phyloP scores from a whole-genome alignment of 2,329 filamentous ascomycete species.

The Xylariaceae sp. region DNA sequence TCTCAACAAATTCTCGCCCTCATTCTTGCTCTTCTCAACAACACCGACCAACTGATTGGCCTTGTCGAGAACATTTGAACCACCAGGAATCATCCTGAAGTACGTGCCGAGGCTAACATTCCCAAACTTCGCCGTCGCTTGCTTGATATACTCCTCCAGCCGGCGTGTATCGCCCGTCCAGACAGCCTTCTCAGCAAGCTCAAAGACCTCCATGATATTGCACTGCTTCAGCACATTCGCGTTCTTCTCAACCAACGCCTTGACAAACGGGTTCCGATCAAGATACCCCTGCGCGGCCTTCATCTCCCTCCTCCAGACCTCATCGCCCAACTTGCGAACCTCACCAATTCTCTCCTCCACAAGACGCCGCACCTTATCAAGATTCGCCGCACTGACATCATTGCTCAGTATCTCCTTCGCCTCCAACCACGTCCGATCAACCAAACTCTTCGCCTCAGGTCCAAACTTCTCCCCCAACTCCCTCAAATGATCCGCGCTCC shows the following conservation, averaged over 20 bases:
- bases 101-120: slow-evolving; percentile 53
- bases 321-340: slow-evolving; percentile 61
- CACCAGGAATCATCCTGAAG: slow-evolving; percentile 60
- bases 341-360: slow-evolving; percentile 66
- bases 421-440: slow-evolving; percentile 65
- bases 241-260: slow-evolving; percentile 68
- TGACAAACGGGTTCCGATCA: slow-evolving; percentile 71
- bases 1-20: slow-evolving; percentile 64
- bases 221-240: slow-evolving; percentile 61
- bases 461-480: slow-evolving; percentile 64
- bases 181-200: slow-evolving; percentile 55
- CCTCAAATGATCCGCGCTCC: slow-evolving; percentile 63
- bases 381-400: slow-evolving; percentile 50
- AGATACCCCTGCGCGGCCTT: slow-evolving; percentile 67
- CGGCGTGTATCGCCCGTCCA: slow-evolving; percentile 56
- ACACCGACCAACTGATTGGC: slow-evolving; percentile 59
- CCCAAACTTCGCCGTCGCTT: slow-evolving; percentile 50
- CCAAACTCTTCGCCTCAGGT: slow-evolving; percentile 70
- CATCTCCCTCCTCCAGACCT: slow-evolving; percentile 66
- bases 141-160: slow-evolving; percentile 58
- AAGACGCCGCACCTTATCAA: slow-evolving; percentile 54
- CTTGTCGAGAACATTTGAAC: slow-evolving; percentile 60
- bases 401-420: slow-evolving; percentile 58
- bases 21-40: slow-evolving; percentile 61
- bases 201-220: slow-evolving; percentile 58